Evolutionary conservation across 1,284 basidiomycete species (phyloP).

Genomic region (Leccinum variabile): DNA sequence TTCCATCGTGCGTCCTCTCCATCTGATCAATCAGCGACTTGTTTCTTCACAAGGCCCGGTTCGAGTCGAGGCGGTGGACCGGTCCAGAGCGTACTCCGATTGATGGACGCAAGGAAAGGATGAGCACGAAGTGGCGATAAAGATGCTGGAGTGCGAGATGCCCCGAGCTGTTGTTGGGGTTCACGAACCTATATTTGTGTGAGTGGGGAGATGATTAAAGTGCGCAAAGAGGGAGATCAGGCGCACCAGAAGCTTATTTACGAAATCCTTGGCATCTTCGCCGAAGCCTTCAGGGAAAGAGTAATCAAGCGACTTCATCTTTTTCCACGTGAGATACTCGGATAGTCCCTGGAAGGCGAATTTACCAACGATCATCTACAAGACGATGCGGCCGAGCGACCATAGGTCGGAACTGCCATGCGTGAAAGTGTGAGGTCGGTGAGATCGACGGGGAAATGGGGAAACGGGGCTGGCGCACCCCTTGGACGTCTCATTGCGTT

Average conservation of each 20-base stretch:
- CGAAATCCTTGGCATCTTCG: conserved; percentile 65
- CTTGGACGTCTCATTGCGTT: conserved; percentile 70
- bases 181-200: conserved; percentile 58
- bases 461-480: conserved; percentile 42
- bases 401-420: conserved; percentile 84
- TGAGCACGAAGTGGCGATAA: conserved; percentile 67
- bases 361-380: conserved; percentile 88
- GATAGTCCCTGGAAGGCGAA: conserved; percentile 89
- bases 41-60: conserved; percentile 55
- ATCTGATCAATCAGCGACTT: conserved; percentile 41
- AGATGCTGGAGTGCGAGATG: conserved; percentile 46
- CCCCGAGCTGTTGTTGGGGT: conserved; percentile 69
- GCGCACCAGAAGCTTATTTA: conserved; percentile 59
- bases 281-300: conserved; percentile 76
- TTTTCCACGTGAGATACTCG: conserved; percentile 82
- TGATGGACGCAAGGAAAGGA: conserved; percentile 70
- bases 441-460: not conserved
- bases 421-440: not conserved
- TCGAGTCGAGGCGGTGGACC: conserved; percentile 59
- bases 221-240: conserved; percentile 19
- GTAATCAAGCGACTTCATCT: conserved; percentile 75
- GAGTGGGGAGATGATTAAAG: not conserved
- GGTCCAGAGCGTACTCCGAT: conserved; percentile 79
- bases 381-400: conserved; percentile 95
- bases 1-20: conserved; percentile 43